These are phyloP conservation scores for Mrakia frigida DNA, from an alignment of 768 basidiomycete species.

Conservation along the genomic window DNA sequence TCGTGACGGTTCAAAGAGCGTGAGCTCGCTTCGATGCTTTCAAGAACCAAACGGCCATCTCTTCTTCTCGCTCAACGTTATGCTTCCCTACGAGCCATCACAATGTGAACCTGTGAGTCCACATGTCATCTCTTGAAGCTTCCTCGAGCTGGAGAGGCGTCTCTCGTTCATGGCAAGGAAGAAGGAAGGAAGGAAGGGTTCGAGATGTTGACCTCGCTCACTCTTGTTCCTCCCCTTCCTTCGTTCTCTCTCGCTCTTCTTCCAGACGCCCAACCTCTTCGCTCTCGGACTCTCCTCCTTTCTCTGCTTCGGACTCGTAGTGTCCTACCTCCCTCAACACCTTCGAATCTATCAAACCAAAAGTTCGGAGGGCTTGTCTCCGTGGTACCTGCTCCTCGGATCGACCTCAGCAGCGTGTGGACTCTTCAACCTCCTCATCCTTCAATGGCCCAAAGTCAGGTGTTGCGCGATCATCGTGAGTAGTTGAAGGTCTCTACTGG, in stretches of 20 bases:
- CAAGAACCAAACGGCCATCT: not conserved
- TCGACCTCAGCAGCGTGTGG: slow-evolving; percentile 71
- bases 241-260: not conserved
- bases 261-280: slow-evolving; percentile 36
- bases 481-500: slow-evolving; percentile 26
- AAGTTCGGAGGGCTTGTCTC: slow-evolving; percentile 81
- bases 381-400: slow-evolving; percentile 85
- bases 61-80: not conserved
- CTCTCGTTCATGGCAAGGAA: not conserved
- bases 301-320: slow-evolving; percentile 64
- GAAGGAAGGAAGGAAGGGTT: not conserved
- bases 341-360: slow-evolving; percentile 68
- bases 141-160: not conserved
- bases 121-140: not conserved
- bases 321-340: slow-evolving; percentile 84
- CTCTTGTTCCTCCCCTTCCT: not conserved
- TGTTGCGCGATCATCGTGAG: slow-evolving; percentile 76
- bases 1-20: too few species aligned
- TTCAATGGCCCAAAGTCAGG: slow-evolving; percentile 74
- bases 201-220: not conserved
- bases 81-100: not conserved
- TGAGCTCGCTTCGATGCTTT: too few species aligned
- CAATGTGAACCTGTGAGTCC: slow-evolving; percentile 9
- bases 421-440: slow-evolving; percentile 78
- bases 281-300: slow-evolving; percentile 60